Evolutionary conservation across 257 asterid species (phyloP).

Genomic region (Gardenia jasminoides): DNA sequence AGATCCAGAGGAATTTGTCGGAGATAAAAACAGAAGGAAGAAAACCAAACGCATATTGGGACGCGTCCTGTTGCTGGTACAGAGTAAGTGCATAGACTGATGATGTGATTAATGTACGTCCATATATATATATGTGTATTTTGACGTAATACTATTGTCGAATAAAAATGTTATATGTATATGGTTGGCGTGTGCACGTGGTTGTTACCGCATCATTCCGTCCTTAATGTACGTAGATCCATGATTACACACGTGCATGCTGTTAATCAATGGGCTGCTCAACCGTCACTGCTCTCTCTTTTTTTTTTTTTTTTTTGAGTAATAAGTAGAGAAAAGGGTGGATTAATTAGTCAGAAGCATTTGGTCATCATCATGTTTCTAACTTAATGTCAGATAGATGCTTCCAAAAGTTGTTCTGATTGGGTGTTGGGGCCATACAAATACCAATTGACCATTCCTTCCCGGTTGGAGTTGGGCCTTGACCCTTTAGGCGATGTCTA

Average conservation of each 20-base stretch:
- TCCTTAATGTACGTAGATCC: conserved; percentile 6
- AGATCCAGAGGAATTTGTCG: neutral
- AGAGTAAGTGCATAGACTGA: no score
- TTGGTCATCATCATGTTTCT: conserved; percentile 3
- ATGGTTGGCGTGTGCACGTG: conserved; percentile 16
- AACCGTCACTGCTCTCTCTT: neutral
- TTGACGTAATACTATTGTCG: no score
- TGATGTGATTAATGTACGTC: neutral
- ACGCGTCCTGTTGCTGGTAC: neutral
- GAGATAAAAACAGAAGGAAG: neutral
- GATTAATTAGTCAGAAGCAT: neutral
- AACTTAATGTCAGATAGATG: neutral
- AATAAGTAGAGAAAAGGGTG: neutral
- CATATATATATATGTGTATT: neutral
- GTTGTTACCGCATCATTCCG: conserved; percentile 7
- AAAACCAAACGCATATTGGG: neutral
- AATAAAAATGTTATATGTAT: no score
- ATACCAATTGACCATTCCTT: conserved; percentile 6
- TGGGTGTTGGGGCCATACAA: neutral
- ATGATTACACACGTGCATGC: conserved; percentile 47
- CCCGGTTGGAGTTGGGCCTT: conserved; percentile 31
- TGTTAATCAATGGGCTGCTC: conserved; percentile 21
- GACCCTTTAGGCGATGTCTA: conserved; percentile 33
- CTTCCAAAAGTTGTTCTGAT: neutral
- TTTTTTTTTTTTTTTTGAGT: neutral